Percentiles rank a stretch among this genome's conserved stretches.
These are phyloP conservation scores for Citrus reticulata DNA, from an alignment of 345 rosid genomes.

Conservation along the genomic window DNA sequence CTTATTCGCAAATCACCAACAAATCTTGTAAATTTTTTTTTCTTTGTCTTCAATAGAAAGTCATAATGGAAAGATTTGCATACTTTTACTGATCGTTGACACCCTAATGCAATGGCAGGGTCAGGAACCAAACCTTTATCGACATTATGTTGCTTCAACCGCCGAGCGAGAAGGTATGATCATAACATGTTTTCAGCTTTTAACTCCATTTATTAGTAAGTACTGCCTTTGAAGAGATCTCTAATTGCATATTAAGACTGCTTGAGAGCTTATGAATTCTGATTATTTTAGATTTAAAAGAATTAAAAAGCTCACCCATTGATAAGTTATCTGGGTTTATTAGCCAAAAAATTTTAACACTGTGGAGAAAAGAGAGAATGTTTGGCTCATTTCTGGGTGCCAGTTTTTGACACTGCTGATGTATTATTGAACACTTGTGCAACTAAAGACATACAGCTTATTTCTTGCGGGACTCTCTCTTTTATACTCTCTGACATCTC, in stretches of 20 bases:
- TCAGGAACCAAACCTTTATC: conserved; percentile 69
- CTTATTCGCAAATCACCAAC: conserved; percentile 91
- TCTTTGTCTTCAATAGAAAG: conserved; percentile 3
- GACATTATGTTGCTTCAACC: conserved; percentile 78
- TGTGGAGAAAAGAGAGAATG: not conserved
- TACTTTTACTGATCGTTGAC: conserved; percentile 10
- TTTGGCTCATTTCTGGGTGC: not conserved
- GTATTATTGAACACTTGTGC: not conserved
- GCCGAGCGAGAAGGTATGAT: conserved; percentile 86
- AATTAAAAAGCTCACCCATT: not conserved
- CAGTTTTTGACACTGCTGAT: not conserved
- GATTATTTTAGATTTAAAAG: not conserved
- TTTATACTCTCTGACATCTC: not conserved
- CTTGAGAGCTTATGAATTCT: not conserved
- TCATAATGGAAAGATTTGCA: not conserved
- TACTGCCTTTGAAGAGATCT: not conserved
- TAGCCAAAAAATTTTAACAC: not conserved
- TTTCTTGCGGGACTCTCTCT: not conserved
- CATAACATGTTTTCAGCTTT: not conserved
- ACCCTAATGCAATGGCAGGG: conserved; percentile 44
- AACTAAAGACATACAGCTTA: not conserved
- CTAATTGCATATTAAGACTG: not conserved
- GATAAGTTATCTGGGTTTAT: not conserved
- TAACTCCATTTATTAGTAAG: not conserved
- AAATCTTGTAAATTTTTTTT: conserved; percentile 38